phyloP scores from a whole-genome alignment of 495 filamentous ascomycete genomes.

The Margaritispora aquatica region DNA sequence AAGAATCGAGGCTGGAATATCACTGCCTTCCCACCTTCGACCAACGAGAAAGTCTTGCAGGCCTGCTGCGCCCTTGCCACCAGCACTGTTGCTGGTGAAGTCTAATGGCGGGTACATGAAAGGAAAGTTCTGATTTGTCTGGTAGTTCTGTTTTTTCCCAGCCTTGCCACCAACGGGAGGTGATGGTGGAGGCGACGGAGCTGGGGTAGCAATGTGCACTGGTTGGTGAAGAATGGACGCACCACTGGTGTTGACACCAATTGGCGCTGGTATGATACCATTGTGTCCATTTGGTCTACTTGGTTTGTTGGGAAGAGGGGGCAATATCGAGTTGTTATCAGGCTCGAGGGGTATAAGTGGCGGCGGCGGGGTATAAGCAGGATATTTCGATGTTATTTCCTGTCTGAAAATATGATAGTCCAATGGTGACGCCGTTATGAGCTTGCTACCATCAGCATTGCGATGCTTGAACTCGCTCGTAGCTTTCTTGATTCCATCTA shows the following conservation, averaged over 20 bases:
- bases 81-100: slow-evolving; percentile 71
- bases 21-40: slow-evolving; percentile 81
- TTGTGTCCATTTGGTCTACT: slow-evolving; percentile 41
- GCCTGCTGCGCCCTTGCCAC: slow-evolving; percentile 75
- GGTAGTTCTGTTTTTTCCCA: slow-evolving; percentile 97
- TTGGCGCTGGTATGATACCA: slow-evolving; percentile 39
- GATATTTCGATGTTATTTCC: slow-evolving; percentile 98
- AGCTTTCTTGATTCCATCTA: slow-evolving; percentile 67
- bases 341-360: slow-evolving; percentile 79
- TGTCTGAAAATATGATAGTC: slow-evolving; percentile 96
- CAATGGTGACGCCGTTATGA: slow-evolving; percentile 86
- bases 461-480: slow-evolving; percentile 36
- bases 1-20: slow-evolving; percentile 85
- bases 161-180: slow-evolving; percentile 87
- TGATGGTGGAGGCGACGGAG: slow-evolving; percentile 93
- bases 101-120: slow-evolving; percentile 94
- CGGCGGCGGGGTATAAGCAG: slow-evolving; percentile 85
- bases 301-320: slow-evolving; percentile 71
- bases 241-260: slow-evolving; percentile 45
- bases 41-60: slow-evolving; percentile 71
- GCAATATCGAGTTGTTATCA: slow-evolving; percentile 85
- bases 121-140: slow-evolving; percentile 97
- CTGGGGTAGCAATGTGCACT: slow-evolving; percentile 95
- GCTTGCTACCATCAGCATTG: slow-evolving; percentile 37
- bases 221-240: slow-evolving; percentile 91